phyloP scores from a whole-genome alignment of 192 early-diverging fungal genomes.

The Coemansia nantahalensis region DNA sequence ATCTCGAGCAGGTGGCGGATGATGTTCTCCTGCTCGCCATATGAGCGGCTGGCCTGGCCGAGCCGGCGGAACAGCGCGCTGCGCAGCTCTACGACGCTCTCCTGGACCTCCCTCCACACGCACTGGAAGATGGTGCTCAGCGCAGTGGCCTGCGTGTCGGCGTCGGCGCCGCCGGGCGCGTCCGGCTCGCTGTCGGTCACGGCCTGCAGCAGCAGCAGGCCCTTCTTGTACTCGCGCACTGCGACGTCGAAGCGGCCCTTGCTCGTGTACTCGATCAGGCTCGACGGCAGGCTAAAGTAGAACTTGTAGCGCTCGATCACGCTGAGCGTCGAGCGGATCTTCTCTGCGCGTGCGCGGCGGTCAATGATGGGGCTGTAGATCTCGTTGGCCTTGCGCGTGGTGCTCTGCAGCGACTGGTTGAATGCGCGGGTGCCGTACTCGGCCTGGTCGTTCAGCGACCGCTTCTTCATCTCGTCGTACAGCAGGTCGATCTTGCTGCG shows the following conservation, averaged over 20 bases:
- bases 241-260: constrained; percentile 88
- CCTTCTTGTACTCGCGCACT: constrained; percentile 96
- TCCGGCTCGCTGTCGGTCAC: constrained; percentile 40
- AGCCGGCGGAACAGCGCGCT: constrained; percentile 75
- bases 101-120: constrained; percentile 90
- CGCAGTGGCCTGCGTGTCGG: constrained; percentile 34
- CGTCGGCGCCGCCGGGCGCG: constrained; percentile 1
- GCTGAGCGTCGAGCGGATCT: constrained; percentile 83
- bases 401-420: constrained; percentile 65
- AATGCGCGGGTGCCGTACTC: constrained; percentile 81
- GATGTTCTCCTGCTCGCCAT: constrained; percentile 87
- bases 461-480: constrained; percentile 87
- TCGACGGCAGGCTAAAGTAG: constrained; percentile 94
- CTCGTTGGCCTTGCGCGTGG: constrained; percentile 64
- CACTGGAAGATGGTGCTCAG: constrained; percentile 83
- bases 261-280: constrained; percentile 75
- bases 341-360: constrained; percentile 79
- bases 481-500: constrained; percentile 93
- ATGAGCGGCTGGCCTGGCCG: constrained; percentile 67
- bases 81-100: constrained; percentile 70
- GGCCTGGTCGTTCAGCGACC: constrained; percentile 74
- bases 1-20: constrained; percentile 67
- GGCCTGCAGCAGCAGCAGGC: constrained; percentile 72
- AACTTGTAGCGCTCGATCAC: constrained; percentile 96
- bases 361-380: constrained; percentile 87